Conservation (phyloP, 2,329 filamentous ascomycete species). For the Dactylonectria macrodidyma region DNA sequence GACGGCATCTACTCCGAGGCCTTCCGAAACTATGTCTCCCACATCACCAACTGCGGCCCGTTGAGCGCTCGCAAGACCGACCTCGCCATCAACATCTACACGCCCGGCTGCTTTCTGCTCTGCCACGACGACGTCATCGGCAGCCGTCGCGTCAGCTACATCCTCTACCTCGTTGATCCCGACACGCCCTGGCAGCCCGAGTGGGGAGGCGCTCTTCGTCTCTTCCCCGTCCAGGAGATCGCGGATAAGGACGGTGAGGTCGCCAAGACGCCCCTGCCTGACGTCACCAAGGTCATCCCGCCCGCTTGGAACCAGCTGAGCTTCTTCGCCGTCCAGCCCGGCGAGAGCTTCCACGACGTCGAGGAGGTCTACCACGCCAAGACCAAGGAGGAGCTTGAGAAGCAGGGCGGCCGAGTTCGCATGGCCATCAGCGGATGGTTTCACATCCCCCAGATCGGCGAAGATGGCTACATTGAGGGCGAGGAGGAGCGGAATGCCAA, state of each 20-base stretch:
- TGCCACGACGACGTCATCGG: slow-evolving; percentile 99
- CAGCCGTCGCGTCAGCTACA: slow-evolving; percentile 96
- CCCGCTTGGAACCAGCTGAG: slow-evolving; percentile 98
- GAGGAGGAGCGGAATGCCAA: slow-evolving; percentile 90
- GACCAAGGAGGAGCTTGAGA: slow-evolving; percentile 71
- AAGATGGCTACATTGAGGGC: slow-evolving; percentile 91
- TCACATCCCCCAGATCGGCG: slow-evolving; percentile 95
- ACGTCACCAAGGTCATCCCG: slow-evolving; percentile 86
- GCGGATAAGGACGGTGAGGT: slow-evolving; percentile 77
- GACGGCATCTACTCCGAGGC: slow-evolving; percentile 93
- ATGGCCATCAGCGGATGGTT: slow-evolving; percentile 99
- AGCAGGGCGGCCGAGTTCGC: slow-evolving; percentile 82
- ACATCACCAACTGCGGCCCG: slow-evolving; percentile 87
- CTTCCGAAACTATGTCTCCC: slow-evolving; percentile 91
- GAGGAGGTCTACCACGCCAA: slow-evolving; percentile 92
- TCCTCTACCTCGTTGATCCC: slow-evolving; percentile 94
- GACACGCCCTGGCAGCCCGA: slow-evolving; percentile 90
- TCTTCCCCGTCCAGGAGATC: slow-evolving; percentile 81
- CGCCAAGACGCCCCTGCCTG: slow-evolving; percentile 84
- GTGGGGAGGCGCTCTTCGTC: slow-evolving; percentile 92
- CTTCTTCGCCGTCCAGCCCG: slow-evolving; percentile 98
- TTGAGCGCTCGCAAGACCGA: slow-evolving; percentile 96
- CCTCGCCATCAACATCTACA: slow-evolving; percentile 99
- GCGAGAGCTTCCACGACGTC: slow-evolving; percentile 99
- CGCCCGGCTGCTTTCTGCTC: slow-evolving; percentile 92